Evolutionary conservation across 257 asterid species (phyloP), one percentile per base, ranked within the genome.

Genomic region (Fraxinus cuspidata): DNA sequence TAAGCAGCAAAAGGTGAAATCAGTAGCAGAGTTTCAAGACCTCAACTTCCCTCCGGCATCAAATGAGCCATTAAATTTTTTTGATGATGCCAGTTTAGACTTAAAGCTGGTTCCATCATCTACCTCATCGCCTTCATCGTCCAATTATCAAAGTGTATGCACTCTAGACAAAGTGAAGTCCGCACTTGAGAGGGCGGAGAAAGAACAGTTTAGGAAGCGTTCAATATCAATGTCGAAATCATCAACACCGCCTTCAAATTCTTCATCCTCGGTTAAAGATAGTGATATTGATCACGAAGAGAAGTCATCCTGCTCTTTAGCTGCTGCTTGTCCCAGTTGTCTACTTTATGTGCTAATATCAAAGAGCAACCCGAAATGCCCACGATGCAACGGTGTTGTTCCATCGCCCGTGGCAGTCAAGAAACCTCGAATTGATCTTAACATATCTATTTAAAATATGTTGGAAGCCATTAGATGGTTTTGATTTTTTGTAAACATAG

Each of bases 11-110:
- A 79, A 27, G 7, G 15, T 10, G 67, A 81, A 81, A 32, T 28
- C 85, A 0, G 71, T 29, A 5, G 76, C 88, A 15, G 85, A 86
- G 53, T 79, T 85, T 66, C 90, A 90, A 64, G 94, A 90, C 86
- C 92, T 90, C n/a, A 90, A 92, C 83, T 77, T 85, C 74, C 92
- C 94, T 1, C 92, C 92, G 0, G 23, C 87, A 34, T 53, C 86
- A 21, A 89, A 84, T 58, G 87, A 73, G 31, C 81, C 87, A 0
- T 37, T 84, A 58, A 86, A 77, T 70, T 84, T 89, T 31, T 88
- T 86, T 68, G 92, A 88, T 3, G 94, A 88, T 0, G 25, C 87
- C 16, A 40, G 68, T 81, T 73, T 90, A 25, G 97, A 89, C 71
- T 79, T 94, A 5, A 92, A 90, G 84, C 85, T 93, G 32, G 84